Percentiles rank a stretch among this genome's conserved stretches.
Evolutionary conservation across 768 basidiomycete genomes (phyloP).

Genomic region (Hericium erinaceus): DNA sequence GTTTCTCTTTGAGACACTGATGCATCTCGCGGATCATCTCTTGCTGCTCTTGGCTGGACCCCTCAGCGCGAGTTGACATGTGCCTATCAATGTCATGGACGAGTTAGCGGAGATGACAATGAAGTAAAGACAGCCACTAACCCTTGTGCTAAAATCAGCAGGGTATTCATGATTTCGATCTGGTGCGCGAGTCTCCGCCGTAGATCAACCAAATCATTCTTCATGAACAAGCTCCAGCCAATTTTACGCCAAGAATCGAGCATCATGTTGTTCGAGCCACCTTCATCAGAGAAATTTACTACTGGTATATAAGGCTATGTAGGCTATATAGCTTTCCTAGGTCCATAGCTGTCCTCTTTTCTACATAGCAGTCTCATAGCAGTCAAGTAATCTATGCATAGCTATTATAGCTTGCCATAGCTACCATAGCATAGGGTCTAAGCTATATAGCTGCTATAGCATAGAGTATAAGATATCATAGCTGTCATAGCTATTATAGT

Average conservation of each 20-base stretch:
- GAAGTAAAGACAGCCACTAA: neutral
- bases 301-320: no score
- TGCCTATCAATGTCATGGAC: neutral
- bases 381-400: no score
- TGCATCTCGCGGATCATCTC: neutral
- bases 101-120: neutral
- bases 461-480: no score
- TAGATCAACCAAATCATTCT: neutral
- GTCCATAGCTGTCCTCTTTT: no score
- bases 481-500: no score
- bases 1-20: neutral
- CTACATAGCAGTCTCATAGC: no score
- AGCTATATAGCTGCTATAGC: no score
- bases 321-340: no score
- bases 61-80: no score
- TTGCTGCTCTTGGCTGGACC: neutral
- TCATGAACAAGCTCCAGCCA: neutral
- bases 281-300: no score
- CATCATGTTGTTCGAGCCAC: neutral
- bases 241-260: neutral
- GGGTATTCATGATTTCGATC: neutral
- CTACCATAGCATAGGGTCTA: no score
- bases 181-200: neutral
- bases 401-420: no score
- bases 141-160: neutral